phyloP scores from a whole-genome alignment of 2,329 filamentous ascomycete genomes.

The Beauveria scarabaeidicola region DNA sequence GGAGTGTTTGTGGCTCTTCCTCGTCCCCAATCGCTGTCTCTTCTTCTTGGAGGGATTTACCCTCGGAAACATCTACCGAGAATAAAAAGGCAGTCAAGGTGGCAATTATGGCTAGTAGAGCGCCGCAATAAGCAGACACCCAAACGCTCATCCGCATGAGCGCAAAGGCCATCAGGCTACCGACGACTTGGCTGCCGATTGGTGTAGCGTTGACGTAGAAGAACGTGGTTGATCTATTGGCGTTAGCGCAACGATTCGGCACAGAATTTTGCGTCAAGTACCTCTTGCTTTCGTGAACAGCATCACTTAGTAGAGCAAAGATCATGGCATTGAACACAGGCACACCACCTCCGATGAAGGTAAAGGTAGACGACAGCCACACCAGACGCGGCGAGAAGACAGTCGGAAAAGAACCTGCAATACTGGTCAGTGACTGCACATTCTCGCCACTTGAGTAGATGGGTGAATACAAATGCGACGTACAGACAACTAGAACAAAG shows the following conservation, averaged over 20 bases:
- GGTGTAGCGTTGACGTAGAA: neutral
- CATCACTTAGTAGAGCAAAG: neutral
- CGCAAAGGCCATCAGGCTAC: neutral
- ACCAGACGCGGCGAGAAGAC: neutral
- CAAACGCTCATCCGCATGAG: neutral
- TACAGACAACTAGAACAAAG: neutral
- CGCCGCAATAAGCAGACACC: neutral
- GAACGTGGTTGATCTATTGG: neutral
- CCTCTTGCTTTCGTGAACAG: neutral
- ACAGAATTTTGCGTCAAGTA: neutral
- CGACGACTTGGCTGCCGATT: neutral
- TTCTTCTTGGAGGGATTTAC: neutral
- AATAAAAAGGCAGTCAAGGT: neutral
- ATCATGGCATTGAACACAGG: neutral
- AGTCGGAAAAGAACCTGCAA: neutral
- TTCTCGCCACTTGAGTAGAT: too few relatives aligned
- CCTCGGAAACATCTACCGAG: neutral
- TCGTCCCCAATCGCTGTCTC: neutral
- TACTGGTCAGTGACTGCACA: neutral
- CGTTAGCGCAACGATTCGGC: neutral
- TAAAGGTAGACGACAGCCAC: neutral
- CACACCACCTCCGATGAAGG: neutral
- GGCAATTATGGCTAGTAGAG: neutral
- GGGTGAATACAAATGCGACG: neutral
- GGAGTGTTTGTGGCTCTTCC: neutral